Conservation (phyloP, 1,139 yeast genomes). For the Zygoascus hellenicus region DNA sequence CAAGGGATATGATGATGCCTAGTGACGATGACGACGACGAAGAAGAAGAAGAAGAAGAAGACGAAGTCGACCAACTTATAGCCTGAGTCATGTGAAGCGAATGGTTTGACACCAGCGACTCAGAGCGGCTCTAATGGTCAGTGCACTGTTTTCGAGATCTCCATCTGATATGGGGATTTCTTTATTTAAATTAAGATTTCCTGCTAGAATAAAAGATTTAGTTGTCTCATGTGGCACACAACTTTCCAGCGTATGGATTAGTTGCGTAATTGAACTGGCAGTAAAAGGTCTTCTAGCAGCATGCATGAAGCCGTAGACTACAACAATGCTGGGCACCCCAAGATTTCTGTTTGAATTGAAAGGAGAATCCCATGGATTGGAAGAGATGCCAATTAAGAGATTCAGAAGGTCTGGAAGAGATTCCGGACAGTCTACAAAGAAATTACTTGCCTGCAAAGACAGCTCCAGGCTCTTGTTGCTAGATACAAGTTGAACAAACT, state of each 20-base stretch:
- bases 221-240: neutral
- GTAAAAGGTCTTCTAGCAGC: conserved; percentile 5
- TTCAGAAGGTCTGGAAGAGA: neutral
- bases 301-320: conserved; percentile 9
- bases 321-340: neutral
- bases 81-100: neutral
- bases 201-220: conserved; percentile 1
- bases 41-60: conserved; percentile 16
- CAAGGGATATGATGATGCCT: conserved; percentile 23
- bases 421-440: conserved; percentile 1
- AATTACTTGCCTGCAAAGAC: neutral
- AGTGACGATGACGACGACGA: conserved; percentile 25
- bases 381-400: neutral
- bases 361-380: neutral
- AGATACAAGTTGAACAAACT: neutral
- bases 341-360: neutral
- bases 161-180: neutral
- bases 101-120: neutral
- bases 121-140: neutral
- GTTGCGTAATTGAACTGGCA: neutral
- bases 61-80: neutral
- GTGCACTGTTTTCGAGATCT: neutral
- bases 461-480: neutral
- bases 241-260: conserved; percentile 1
- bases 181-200: conserved; percentile 1